Conservation (phyloP, 139 green algal species). For the Chlorella sp. region DNA sequence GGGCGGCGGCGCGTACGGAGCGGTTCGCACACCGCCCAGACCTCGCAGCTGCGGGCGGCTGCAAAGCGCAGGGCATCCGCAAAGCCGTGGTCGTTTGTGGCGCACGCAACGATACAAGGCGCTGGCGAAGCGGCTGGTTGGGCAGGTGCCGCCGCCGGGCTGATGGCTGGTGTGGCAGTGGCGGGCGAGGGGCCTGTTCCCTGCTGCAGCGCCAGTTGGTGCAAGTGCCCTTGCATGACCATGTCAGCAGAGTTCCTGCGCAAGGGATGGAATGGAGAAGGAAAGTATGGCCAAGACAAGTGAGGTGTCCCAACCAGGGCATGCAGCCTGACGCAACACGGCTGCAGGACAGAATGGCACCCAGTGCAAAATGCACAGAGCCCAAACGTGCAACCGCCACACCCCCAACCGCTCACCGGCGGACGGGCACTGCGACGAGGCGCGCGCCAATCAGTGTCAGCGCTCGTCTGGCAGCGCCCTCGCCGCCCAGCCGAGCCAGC, state of each 20-base stretch:
- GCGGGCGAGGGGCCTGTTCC: neutral
- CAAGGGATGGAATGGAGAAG: too few relatives aligned
- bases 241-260: slow-evolving; percentile 13
- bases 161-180: too few relatives aligned
- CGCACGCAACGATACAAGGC: neutral
- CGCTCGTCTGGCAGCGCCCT: neutral
- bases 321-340: too few relatives aligned
- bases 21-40: neutral
- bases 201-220: neutral
- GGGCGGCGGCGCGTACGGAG: slow-evolving; percentile 1
- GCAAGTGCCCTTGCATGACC: neutral
- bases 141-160: too few relatives aligned
- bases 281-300: too few relatives aligned
- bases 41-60: neutral
- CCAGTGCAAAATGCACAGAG: too few relatives aligned
- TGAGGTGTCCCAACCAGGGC: too few relatives aligned
- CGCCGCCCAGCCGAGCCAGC: neutral
- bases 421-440: neutral
- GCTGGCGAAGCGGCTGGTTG: too few relatives aligned
- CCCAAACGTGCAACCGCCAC: too few relatives aligned
- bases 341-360: too few relatives aligned
- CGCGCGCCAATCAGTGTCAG: neutral
- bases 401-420: neutral
- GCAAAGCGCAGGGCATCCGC: neutral
- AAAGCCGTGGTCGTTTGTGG: slow-evolving; percentile 4